Base-by-base conservation (phyloP, 768 basidiomycete species). In the Russula virescens region DNA sequence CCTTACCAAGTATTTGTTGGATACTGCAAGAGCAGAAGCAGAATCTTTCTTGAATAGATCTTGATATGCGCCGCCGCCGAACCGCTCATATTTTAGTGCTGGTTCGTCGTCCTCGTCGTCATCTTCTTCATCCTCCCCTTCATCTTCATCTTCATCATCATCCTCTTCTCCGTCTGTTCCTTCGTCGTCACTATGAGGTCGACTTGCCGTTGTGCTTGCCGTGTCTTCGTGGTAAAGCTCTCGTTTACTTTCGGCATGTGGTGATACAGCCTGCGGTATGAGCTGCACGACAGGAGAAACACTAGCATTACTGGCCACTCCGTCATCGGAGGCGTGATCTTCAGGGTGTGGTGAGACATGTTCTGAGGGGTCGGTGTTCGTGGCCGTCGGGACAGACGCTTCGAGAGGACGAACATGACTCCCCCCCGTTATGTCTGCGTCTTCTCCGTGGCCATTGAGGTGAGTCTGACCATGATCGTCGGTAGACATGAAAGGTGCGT, bases 11-110 rank as follows among this genome's bases (percentile, higher is more conserved):
- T 83, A 78, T 67, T 87, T 87, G 55, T 84, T 83, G 0, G 88
- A 86, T 23, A 94, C 82, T 14, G 84, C 81, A 23, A 98, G 76
- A 5, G 93, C 84, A 43, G 94, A 95, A 1, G 88, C 91, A 14
- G 92, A 87, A 70, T 97, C 96, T 73, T 91, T 95, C 77, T 85
- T 86, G 58, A 98, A 80, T 31, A 97, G 75, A 68, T 91, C 89
- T 5, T 84, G 83, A 31, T 89, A 75, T 0, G 81, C 75, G 1
- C 91, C 90, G 25, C 81, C 81, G 25, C 81, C 81, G 58, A 97
- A 81, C 48, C 89, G 84, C 67, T 90, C 86, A 70, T 98, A 98
- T 72, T 98, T 98, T 69, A 98, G 79, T 0, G 89, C 82, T 40
- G 91, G 94, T 76, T 96, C 94, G 21, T 94, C 91, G 28, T 95